phyloP scores from a whole-genome alignment of 768 basidiomycete genomes.

The Wakefieldia striispora region DNA sequence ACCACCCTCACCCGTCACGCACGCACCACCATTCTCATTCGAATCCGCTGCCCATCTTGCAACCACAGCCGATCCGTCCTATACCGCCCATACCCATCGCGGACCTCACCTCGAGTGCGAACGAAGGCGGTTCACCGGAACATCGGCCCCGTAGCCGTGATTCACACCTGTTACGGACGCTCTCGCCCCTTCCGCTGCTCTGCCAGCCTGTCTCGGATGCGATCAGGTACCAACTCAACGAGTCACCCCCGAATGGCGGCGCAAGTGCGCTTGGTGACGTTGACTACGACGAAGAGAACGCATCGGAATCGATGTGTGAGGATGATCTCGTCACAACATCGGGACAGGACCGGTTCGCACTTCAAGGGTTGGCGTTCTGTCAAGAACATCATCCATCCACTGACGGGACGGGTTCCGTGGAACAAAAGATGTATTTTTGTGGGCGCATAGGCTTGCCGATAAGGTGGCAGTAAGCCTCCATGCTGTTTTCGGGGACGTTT shows the following conservation, averaged over 20 bases:
- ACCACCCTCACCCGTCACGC: slow-evolving; percentile 14
- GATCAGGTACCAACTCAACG: slow-evolving; percentile 29
- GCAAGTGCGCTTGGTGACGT: background rate
- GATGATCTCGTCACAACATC: slow-evolving; percentile 11
- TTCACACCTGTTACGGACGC: slow-evolving; percentile 6
- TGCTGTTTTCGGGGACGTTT: too few species aligned
- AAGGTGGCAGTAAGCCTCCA: slow-evolving; percentile 20
- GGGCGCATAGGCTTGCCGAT: slow-evolving; percentile 18
- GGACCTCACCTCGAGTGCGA: slow-evolving; percentile 24
- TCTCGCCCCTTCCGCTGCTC: slow-evolving; percentile 32
- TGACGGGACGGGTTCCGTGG: slow-evolving; percentile 16
- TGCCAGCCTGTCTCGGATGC: slow-evolving; percentile 35
- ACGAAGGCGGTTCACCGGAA: slow-evolving; percentile 10
- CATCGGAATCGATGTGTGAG: slow-evolving; percentile 17
- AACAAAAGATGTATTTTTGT: slow-evolving; percentile 18
- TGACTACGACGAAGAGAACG: slow-evolving; percentile 12
- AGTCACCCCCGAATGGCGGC: slow-evolving; percentile 1
- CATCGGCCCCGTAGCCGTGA: background rate
- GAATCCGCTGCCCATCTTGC: slow-evolving; percentile 26
- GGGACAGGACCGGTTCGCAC: slow-evolving; percentile 18
- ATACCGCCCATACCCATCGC: slow-evolving; percentile 33
- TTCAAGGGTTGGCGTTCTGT: slow-evolving; percentile 13
- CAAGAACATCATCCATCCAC: slow-evolving; percentile 11
- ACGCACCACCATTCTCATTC: background rate
- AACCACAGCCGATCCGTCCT: slow-evolving; percentile 34